Evolutionary conservation across 176 grass and related monocot species (phyloP), one percentile per base, ranked within the genome.

Genomic region (Carex scoparia): DNA sequence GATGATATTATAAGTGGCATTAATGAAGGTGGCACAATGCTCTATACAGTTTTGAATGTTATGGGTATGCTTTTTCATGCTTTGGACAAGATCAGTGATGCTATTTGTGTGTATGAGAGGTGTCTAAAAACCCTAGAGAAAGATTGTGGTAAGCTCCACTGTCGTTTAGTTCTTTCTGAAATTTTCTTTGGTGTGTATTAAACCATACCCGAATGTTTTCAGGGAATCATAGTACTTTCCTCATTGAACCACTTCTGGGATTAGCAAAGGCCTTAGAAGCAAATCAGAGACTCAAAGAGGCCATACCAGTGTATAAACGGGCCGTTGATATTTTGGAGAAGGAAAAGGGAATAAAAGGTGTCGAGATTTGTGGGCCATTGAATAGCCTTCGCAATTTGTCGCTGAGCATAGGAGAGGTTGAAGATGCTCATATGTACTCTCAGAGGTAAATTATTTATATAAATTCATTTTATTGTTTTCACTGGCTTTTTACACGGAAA

Each of bases 261-360:
- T 81, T 86, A 80, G 88, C 88, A 75, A 89, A 86, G 84, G 88
- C 70, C 11, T 81, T 86, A 15, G 62, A 66, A 28, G 73, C 68
- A 75, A 64, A 64, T 42, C 68, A 65, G 83, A 89, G 79, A 65
- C 60, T 46, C 70, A 82, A 68, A 56, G 79, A 89, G 31, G 88
- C 88, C 42, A 56, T 86, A 86, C 27, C 66, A 76, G 19, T 89
- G 62, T 89, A 89, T 89, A 30, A 66, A 55, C 78, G 68, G 7
- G 88, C 79, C 60, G 23, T 86, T 82, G 58, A 76, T 86, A 82
- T 89, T 76, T 83, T 83, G 79, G 88, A 89, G 62, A 78, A 89
- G 35, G 64, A 76, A 14, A 81, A 71, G 55, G 88, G 84, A 61
- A 68, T 51, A 19, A 80, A 74, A 66, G 77, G 59, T 69, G 79